phyloP scores from a whole-genome alignment of 352 stramenopile species.

The Phytophthora litchii region DNA sequence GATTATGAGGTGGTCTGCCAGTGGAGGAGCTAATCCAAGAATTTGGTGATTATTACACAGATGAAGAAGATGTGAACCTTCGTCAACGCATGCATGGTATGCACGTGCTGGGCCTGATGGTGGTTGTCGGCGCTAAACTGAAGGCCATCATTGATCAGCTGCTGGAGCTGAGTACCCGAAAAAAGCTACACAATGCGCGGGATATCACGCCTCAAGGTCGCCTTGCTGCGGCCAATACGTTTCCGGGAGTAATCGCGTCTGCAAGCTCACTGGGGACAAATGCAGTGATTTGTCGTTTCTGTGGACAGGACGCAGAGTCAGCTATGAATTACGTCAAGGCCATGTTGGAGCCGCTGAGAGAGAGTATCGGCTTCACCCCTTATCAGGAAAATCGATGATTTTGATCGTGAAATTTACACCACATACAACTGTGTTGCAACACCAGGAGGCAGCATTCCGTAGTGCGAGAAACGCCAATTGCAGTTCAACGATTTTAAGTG shows the following conservation, averaged over 20 bases:
- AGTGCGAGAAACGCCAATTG: not conserved
- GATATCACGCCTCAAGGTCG: conserved; percentile 80
- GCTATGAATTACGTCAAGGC: conserved; percentile 65
- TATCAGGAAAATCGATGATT: conserved; percentile 80
- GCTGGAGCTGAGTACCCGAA: conserved; percentile 71
- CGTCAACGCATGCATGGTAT: conserved; percentile 77
- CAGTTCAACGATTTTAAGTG: not conserved
- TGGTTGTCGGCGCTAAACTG: conserved; percentile 65
- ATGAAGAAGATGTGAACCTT: conserved; percentile 74
- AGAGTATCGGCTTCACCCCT: conserved; percentile 63
- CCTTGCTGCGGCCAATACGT: conserved; percentile 48
- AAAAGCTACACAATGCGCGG: conserved; percentile 68
- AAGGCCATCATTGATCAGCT: conserved; percentile 58
- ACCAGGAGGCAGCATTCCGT: too few relatives aligned
- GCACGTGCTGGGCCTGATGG: conserved; percentile 74
- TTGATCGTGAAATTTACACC: not conserved
- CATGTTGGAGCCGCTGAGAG: conserved; percentile 60
- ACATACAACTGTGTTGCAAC: too few relatives aligned
- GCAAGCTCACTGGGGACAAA: conserved; percentile 66
- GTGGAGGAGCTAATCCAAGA: not conserved
- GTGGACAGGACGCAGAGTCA: conserved; percentile 62
- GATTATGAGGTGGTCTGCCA: not conserved
- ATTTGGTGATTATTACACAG: conserved; percentile 27
- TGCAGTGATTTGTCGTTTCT: conserved; percentile 80
- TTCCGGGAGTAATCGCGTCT: conserved; percentile 66